Evolutionary conservation across 768 basidiomycete genomes (phyloP).

Genomic region (Serendipita sp.): DNA sequence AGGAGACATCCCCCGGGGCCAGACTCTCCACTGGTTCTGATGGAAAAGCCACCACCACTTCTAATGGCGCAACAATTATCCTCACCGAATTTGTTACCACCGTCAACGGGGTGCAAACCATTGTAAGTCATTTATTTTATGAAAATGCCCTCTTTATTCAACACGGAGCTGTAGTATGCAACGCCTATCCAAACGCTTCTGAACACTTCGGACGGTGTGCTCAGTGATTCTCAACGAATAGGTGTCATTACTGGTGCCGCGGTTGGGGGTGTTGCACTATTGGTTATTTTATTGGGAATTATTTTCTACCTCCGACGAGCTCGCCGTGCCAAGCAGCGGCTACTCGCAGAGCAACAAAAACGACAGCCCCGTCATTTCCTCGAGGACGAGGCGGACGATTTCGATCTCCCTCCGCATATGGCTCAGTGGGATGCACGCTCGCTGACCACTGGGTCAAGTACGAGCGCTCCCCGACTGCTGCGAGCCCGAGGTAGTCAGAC

Average conservation of each 20-base stretch:
- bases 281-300: conserved; percentile 7
- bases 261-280: conserved; percentile 6
- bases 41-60: background rate
- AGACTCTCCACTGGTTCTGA: background rate
- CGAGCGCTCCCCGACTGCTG: conserved; percentile 7
- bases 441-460: background rate
- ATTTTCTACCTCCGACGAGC: conserved; percentile 7
- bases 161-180: background rate
- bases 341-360: conserved; percentile 2
- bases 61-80: background rate
- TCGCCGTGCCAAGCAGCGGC: conserved; percentile 3
- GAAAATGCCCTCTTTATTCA: background rate
- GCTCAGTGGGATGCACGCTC: background rate
- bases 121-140: background rate
- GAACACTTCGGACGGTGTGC: background rate
- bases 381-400: conserved; percentile 10
- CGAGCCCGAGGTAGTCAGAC: conserved; percentile 9
- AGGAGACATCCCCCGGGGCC: background rate
- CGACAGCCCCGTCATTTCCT: conserved; percentile 10
- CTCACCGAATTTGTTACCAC: conserved; percentile 3
- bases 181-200: background rate
- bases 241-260: conserved; percentile 10
- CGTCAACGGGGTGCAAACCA: background rate
- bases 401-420: conserved; percentile 3
- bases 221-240: background rate